Evolutionary conservation across 2,329 filamentous ascomycete species (phyloP), one percentile per base, ranked within the genome.

Genomic region (Phaeosphaeria sp.): DNA sequence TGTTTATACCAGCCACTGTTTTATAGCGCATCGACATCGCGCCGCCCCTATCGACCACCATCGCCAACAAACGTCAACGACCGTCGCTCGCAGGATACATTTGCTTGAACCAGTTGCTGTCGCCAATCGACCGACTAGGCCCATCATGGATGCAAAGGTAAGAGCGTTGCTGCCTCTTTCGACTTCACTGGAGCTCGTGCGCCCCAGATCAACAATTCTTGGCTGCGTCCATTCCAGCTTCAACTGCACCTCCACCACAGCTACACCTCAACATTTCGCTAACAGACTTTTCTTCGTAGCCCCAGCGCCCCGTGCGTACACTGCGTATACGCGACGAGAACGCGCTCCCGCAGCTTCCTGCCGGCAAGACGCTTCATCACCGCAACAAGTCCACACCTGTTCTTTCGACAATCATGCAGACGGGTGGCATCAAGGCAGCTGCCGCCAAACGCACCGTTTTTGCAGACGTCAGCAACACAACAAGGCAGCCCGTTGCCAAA

Each of bases 311-410:
- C 49, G 65, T 82, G 66, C 85, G 87, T 72, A 77, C 81, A 48
- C 77, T 88, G 74, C 85, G 86, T 75, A 81, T 84, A 69, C 83
- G 84, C 73, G 90, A 92, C 79, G 92, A 96, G 79, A 95, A 95
- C 77, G 79, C 83, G 58, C 70, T 66, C 15, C 74, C 74, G 11
- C 66, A 76, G 52, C 64, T 72, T 46, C 72, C 72, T 50, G 80
- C 83, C 53, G 76, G 81, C 53, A 79, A 77, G 60, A 63, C 85
- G 52, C 80, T 93, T 60, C 91, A 96, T 68, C 89, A 92, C 69
- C 89, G 90, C 62, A 89, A 92, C 80, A 96, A 96, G 79, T 96
- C 93, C 9, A 88, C 84, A 33, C 87, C 77, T 77, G 89, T 78
- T 78, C 85, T 84, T 65, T 91, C 79, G 47, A 82, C 82, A 66